These are phyloP conservation scores for Solanum corneliomulleri DNA, from an alignment of 257 asterid species.

Conservation along the genomic window DNA sequence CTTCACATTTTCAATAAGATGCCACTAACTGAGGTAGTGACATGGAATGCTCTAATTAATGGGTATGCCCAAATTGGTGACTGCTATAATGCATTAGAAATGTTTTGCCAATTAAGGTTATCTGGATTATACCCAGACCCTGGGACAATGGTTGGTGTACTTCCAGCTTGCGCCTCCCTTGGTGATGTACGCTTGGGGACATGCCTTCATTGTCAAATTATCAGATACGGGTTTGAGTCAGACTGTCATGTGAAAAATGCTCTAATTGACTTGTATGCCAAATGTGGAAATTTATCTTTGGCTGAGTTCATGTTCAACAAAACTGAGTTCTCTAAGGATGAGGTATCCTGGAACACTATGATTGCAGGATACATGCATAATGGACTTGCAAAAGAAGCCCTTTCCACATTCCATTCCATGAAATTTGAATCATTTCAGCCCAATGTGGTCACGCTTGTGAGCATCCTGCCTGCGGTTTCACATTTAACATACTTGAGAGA, in stretches of 20 bases:
- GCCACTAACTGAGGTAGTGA: constrained; percentile 22
- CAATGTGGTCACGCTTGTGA: not conserved
- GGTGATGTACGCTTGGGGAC: constrained; percentile 14
- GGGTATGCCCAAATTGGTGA: constrained; percentile 26
- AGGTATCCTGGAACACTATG: constrained; percentile 28
- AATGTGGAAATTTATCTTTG: constrained; percentile 19
- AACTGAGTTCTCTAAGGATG: constrained; percentile 16
- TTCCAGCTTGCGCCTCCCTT: constrained; percentile 28
- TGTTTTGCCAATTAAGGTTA: constrained; percentile 12
- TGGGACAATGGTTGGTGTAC: constrained; percentile 26
- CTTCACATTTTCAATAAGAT: constrained; percentile 12
- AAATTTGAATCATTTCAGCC: not conserved
- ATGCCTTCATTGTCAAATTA: constrained; percentile 16
- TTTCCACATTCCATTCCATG: not conserved
- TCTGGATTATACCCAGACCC: constrained; percentile 21
- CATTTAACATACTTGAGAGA: not conserved
- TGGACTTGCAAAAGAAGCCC: constrained; percentile 18
- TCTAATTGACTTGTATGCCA: constrained; percentile 27
- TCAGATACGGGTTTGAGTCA: constrained; percentile 20
- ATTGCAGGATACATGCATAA: constrained; percentile 28
- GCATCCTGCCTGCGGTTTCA: constrained; percentile 1
- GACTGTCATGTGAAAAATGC: constrained; percentile 26
- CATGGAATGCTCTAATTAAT: constrained; percentile 34
- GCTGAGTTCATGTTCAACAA: constrained; percentile 21
- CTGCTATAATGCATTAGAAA: constrained; percentile 7